phyloP scores from a whole-genome alignment of 1,284 basidiomycete genomes.

The Marasmius fiardii region DNA sequence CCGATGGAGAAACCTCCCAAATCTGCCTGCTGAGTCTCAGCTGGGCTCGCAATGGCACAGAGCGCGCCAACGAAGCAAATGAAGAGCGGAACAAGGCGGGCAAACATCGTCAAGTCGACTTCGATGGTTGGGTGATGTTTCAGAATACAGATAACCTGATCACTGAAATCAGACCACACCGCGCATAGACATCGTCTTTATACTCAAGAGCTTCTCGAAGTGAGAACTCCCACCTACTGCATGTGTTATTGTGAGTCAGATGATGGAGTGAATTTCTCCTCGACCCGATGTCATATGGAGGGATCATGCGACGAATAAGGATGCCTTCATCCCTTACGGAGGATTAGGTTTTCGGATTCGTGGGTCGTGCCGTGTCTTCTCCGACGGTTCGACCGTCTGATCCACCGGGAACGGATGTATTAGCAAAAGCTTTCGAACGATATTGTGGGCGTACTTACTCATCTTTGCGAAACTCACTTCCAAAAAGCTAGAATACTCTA shows the following conservation, averaged over 20 bases:
- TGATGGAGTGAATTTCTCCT: neutral
- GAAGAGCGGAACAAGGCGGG: slow-evolving; percentile 17
- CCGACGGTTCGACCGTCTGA: no score
- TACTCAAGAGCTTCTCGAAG: neutral
- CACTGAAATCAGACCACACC: neutral
- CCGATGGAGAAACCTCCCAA: slow-evolving; percentile 25
- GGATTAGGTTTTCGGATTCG: no score
- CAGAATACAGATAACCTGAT: neutral
- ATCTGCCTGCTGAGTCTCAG: neutral
- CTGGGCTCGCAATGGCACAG: slow-evolving; percentile 20
- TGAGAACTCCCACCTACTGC: neutral
- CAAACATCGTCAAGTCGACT: slow-evolving; percentile 7
- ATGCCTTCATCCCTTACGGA: no score
- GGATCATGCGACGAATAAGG: no score
- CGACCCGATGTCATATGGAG: no score
- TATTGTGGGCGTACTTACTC: no score
- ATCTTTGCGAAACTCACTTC: no score
- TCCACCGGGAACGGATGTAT: no score
- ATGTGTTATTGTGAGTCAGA: neutral
- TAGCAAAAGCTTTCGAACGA: no score
- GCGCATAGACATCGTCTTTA: neutral
- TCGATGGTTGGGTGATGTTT: neutral
- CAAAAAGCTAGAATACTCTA: no score
- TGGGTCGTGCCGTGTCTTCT: no score
- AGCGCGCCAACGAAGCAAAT: slow-evolving; percentile 19